Conservation (phyloP, 2,329 filamentous ascomycete genomes). For the Claviceps sp. region DNA sequence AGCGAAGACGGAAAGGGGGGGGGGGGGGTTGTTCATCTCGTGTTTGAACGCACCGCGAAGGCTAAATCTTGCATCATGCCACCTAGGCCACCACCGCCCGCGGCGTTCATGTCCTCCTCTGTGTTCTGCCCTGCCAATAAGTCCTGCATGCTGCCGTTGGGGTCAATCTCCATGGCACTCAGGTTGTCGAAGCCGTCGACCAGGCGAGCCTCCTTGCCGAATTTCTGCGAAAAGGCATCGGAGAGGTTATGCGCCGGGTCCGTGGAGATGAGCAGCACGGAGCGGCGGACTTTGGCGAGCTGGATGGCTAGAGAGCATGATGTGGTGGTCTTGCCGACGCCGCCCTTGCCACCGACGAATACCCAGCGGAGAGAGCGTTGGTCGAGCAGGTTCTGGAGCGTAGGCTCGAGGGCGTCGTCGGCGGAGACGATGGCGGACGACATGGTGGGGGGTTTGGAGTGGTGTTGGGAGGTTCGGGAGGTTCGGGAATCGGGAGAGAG, state of each 20-base stretch:
- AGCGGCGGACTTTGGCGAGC: conserved; percentile 86
- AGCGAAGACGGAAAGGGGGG: background rate
- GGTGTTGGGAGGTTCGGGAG: background rate
- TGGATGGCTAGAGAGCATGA: conserved; percentile 97
- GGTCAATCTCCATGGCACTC: conserved; percentile 98
- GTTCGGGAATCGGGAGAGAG: no score
- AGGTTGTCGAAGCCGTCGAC: conserved; percentile 87
- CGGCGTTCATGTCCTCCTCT: conserved; percentile 54
- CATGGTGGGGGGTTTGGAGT: conserved; percentile 15
- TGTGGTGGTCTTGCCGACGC: conserved; percentile 98
- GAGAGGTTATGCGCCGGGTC: conserved; percentile 96
- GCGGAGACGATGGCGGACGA: conserved; percentile 27
- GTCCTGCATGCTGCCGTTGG: conserved; percentile 95
- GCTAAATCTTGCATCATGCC: conserved; percentile 98
- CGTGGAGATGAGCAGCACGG: conserved; percentile 93
- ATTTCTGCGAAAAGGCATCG: conserved; percentile 97
- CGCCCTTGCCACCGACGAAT: conserved; percentile 96
- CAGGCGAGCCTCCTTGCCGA: conserved; percentile 92
- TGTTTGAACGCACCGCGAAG: conserved; percentile 55
- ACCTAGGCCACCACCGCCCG: conserved; percentile 63
- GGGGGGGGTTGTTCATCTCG: background rate
- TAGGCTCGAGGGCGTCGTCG: conserved; percentile 76
- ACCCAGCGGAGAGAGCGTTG: conserved; percentile 96
- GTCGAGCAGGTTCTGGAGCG: conserved; percentile 86
- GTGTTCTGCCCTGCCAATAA: conserved; percentile 66